Base-by-base conservation (phyloP, 2,329 filamentous ascomycete genomes). In the Aureobasidium pullulans region DNA sequence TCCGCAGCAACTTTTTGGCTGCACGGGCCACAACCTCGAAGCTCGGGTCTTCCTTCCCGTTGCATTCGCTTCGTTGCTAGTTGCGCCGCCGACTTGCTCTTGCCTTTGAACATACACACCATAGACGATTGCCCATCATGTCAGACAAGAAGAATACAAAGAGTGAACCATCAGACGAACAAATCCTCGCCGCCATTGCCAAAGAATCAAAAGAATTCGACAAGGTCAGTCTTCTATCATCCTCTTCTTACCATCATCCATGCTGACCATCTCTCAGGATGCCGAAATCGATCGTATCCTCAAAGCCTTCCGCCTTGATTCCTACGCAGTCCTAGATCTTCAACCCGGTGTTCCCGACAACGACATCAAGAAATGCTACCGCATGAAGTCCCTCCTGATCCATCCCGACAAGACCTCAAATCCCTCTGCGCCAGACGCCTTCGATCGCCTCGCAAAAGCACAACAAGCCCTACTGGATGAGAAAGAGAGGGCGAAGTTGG, bases 401-500 rank as follows among this genome's bases (percentile, higher is more conserved):
- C 94, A 99, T 78, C 94, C 94, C 6, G 94, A 99, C 79, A 99
- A 99, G 75, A 96, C 94, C 60, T 86, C 86, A 69, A 97, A 99
- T 71, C 87, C 90, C 0, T 83, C 81, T 50, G 94, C 94, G 0
- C 93, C 94, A 3, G 94, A 97, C 68, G 94, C 94, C 65, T 99
- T 99, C 71, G 94, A 99, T 75, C 86, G 93, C 9, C 82, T 99
- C 31, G 96, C 96, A 70, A 96, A 97, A 75, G 94, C 94, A 0
- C 91, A 97, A 71, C 88, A 86, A 2, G 84, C 90, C 67, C 83
- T 99, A 4, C 87, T 96, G 78, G 94, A 99, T 73, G 93, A 97
- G 78, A 96, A 96, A 76, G 83, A 90, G 70, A 90, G 94, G 62
- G 84, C 82, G 63, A 83, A 84, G 37, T 85, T 99, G 1, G 94